A percentile compares a stretch with the other conserved stretches of the same genome.
Conservation (phyloP, 768 basidiomycete genomes). For the Steccherinum ochraceum region DNA sequence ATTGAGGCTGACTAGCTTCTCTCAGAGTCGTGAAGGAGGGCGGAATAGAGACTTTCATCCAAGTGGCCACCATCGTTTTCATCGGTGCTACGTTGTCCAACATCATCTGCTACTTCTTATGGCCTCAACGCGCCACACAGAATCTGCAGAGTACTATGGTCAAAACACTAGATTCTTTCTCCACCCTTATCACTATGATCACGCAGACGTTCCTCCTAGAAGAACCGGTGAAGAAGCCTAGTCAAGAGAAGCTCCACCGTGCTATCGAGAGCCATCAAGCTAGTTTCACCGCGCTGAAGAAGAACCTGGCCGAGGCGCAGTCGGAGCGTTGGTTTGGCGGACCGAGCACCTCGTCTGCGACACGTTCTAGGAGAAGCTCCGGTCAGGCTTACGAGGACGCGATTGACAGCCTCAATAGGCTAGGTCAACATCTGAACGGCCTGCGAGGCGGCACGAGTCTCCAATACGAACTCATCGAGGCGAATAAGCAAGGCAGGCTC, state of each 20-base stretch:
- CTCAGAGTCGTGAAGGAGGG: slow-evolving; percentile 83
- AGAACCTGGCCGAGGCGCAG: slow-evolving; percentile 79
- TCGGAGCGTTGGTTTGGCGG: slow-evolving; percentile 63
- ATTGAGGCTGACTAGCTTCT: slow-evolving; percentile 12
- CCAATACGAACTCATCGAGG: slow-evolving; percentile 76
- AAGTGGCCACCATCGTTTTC: slow-evolving; percentile 70
- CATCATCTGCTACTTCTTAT: slow-evolving; percentile 74
- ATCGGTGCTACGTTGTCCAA: slow-evolving; percentile 78
- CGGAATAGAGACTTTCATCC: slow-evolving; percentile 64
- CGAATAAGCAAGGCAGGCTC: slow-evolving; percentile 41
- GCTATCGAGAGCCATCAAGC: slow-evolving; percentile 84
- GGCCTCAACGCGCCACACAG: slow-evolving; percentile 79
- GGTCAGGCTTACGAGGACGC: slow-evolving; percentile 77
- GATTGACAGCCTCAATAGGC: slow-evolving; percentile 77
- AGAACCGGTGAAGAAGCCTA: slow-evolving; percentile 49
- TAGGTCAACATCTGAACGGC: slow-evolving; percentile 93
- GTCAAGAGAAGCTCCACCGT: slow-evolving; percentile 59
- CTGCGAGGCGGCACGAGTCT: slow-evolving; percentile 77
- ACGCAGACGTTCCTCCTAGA: slow-evolving; percentile 84
- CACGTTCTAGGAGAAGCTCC: background rate
- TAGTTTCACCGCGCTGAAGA: slow-evolving; percentile 86
- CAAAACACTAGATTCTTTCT: slow-evolving; percentile 81
- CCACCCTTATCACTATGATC: slow-evolving; percentile 76
- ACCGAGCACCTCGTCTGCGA: slow-evolving; percentile 9
- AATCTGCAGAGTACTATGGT: slow-evolving; percentile 83